These are phyloP conservation scores for Tolypocladium album DNA, from an alignment of 2,329 filamentous ascomycete species.

Conservation along the genomic window DNA sequence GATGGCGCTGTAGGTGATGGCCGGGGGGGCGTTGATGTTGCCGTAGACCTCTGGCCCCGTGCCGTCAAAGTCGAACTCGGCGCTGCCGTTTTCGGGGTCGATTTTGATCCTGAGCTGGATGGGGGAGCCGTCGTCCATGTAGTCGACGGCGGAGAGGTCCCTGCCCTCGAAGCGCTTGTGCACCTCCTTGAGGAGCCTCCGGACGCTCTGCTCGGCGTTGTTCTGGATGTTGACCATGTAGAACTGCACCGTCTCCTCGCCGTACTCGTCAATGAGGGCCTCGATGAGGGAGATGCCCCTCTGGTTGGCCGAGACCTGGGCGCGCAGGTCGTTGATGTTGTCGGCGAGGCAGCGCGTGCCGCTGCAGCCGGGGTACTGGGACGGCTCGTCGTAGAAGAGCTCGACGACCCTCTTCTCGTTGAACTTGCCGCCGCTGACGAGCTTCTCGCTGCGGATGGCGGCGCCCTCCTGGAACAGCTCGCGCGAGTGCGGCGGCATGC, in stretches of 20 bases:
- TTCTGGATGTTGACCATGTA: constrained; percentile 30
- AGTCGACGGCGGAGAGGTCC: constrained; percentile 28
- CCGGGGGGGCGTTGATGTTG: constrained; percentile 22
- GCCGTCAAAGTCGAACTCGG: constrained; percentile 46
- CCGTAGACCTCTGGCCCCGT: constrained; percentile 19
- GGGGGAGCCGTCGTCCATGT: constrained; percentile 79
- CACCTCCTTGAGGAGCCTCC: constrained; percentile 28
- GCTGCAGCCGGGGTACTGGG: constrained; percentile 63
- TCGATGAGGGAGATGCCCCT: constrained; percentile 71
- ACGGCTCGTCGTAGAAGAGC: constrained; percentile 62
- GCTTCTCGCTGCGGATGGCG: constrained; percentile 53
- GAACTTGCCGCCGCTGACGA: constrained; percentile 68
- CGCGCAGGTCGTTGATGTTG: constrained; percentile 79
- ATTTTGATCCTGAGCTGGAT: constrained; percentile 69
- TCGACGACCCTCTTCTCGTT: constrained; percentile 67
- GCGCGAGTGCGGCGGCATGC: constrained; percentile 69
- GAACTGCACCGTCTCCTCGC: constrained; percentile 60
- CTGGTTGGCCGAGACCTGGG: constrained; percentile 78
- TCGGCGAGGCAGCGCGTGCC: constrained; percentile 72
- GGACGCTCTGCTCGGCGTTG: constrained; percentile 49
- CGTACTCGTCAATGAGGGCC: constrained; percentile 62
- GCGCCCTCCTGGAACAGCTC: constrained; percentile 56
- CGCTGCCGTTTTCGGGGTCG: constrained; percentile 56
- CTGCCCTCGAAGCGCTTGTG: constrained; percentile 7
- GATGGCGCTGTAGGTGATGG: constrained; percentile 45